Base-by-base conservation (phyloP, 2,329 filamentous ascomycete species). In the Paracoccidioides lutzii region DNA sequence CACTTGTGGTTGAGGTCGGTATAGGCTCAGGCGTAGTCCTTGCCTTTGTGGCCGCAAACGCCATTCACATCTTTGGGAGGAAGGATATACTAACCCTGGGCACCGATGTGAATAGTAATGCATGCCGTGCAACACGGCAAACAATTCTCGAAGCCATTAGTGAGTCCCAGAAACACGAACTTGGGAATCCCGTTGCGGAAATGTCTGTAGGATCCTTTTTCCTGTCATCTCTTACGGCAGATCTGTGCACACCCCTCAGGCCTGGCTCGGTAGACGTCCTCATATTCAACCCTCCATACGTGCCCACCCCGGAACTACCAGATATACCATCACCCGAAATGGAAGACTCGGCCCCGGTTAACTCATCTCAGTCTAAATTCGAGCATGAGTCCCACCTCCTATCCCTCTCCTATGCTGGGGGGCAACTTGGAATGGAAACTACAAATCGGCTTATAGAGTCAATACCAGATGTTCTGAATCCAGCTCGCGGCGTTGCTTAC, bases 271-370 rank as follows among this genome's bases (percentile, higher is more conserved):
- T 95, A 4, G 93, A 98, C 67, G 79, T 98, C 9, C 78, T 98
- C 59, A 79, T 98, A 33, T 98, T 97, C 78, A 98, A 98, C 67
- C 93, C 93, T 54, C 93, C 93, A 0, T 98, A 98, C 68, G 93
- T 98, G 12, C 93, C 93, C 1, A 94, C 90, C 2, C 79, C 84
- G 32, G 80, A 83, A 43, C 73, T 94, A 57, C 90, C 91, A 1
- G 68, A 71, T 30, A 70, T 79, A 40, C 71, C 78, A 5, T 59
- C 63, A 48, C 55, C 63, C 66, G 63, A 64, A 2, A 61, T 61
- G 32, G 55, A 64, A 52, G 60, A 64, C 9, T 57, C 15, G 12
- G 42, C 30, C 5, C 2, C 30, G 22, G 28, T 28, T 45, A 45
- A 7, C 44, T 14, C 61, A 54, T 66, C 63, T n/a, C 22, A 32